A percentile compares a stretch with the other conserved stretches of the same genome.
These are phyloP conservation scores for Periconia macrospinosa DNA, from an alignment of 2,329 filamentous ascomycete species.

Conservation along the genomic window DNA sequence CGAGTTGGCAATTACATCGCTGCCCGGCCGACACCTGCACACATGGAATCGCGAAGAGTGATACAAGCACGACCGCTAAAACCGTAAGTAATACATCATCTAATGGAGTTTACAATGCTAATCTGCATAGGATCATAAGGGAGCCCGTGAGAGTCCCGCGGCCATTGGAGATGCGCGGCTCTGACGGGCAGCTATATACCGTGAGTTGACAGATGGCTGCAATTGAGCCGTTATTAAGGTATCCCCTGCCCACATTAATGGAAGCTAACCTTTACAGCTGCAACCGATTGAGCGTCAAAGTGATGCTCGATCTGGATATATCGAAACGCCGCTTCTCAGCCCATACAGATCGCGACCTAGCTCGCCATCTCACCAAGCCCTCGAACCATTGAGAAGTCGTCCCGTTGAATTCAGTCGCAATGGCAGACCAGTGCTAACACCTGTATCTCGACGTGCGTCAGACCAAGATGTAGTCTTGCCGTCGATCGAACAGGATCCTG, in stretches of 20 bases:
- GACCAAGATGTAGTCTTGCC: slow-evolving; percentile 38
- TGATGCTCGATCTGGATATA: background rate
- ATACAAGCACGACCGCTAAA: slow-evolving; percentile 12
- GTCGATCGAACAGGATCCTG: slow-evolving; percentile 35
- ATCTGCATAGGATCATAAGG: slow-evolving; percentile 20
- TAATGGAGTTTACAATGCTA: slow-evolving; percentile 8
- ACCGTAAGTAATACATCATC: slow-evolving; percentile 18
- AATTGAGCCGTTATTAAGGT: slow-evolving; percentile 14
- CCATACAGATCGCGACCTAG: slow-evolving; percentile 10
- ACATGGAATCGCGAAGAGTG: background rate
- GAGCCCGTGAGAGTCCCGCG: slow-evolving; percentile 12
- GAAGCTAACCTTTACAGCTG: slow-evolving; percentile 32
- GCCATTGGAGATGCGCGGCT: slow-evolving; percentile 23
- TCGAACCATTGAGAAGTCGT: background rate
- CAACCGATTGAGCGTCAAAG: slow-evolving; percentile 24
- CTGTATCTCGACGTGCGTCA: slow-evolving; percentile 22
- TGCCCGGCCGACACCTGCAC: background rate
- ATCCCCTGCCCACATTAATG: slow-evolving; percentile 5
- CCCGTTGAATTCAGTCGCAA: background rate
- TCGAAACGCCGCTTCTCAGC: background rate
- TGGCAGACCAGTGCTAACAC: background rate
- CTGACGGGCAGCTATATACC: slow-evolving; percentile 35
- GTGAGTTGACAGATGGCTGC: slow-evolving; percentile 30
- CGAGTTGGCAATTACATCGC: slow-evolving; percentile 5
- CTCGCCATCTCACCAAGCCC: background rate